These are phyloP conservation scores for Curvularia verruculosa DNA, from an alignment of 2,329 filamentous ascomycete species.

Conservation along the genomic window DNA sequence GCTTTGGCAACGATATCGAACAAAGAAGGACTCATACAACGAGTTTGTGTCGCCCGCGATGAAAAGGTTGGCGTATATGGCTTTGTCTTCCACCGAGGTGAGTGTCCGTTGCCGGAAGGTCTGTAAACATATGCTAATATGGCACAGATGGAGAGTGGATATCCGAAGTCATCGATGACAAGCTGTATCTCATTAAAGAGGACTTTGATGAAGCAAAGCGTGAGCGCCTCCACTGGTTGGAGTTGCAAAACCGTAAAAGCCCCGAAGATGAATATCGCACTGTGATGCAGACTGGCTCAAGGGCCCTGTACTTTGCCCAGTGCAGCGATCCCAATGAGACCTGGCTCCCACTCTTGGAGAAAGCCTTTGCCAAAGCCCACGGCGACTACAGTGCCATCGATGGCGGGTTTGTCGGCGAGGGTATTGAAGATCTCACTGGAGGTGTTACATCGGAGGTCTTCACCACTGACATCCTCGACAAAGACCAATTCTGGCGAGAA, in stretches of 20 bases:
- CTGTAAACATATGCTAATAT: slow-evolving; percentile 28
- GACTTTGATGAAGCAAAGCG: slow-evolving; percentile 78
- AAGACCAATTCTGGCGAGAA: slow-evolving; percentile 81
- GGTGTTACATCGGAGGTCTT: slow-evolving; percentile 74
- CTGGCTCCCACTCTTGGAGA: slow-evolving; percentile 80
- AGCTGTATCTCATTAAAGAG: slow-evolving; percentile 81
- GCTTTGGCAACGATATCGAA: slow-evolving; percentile 78
- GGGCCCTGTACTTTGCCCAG: slow-evolving; percentile 78
- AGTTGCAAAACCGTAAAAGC: slow-evolving; percentile 72
- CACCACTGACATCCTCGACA: slow-evolving; percentile 74
- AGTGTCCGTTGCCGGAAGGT: slow-evolving; percentile 13
- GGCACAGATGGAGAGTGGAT: slow-evolving; percentile 81
- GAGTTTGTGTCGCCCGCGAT: slow-evolving; percentile 74
- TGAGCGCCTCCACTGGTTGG: slow-evolving; percentile 74
- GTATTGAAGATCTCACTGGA: slow-evolving; percentile 66
- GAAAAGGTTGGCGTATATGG: slow-evolving; percentile 80
- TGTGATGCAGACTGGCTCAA: slow-evolving; percentile 75
- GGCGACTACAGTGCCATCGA: slow-evolving; percentile 78
- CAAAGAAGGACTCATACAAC: slow-evolving; percentile 73
- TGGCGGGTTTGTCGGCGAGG: slow-evolving; percentile 72
- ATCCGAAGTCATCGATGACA: slow-evolving; percentile 89
- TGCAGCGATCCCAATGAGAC: slow-evolving; percentile 79
- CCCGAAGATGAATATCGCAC: slow-evolving; percentile 71
- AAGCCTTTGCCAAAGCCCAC: slow-evolving; percentile 84
- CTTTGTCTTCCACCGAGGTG: slow-evolving; percentile 78